A percentile compares a stretch with the other conserved stretches of the same genome.
These are phyloP conservation scores for Xylariaceae sp. DNA, from an alignment of 2,329 filamentous ascomycete genomes.

Conservation along the genomic window DNA sequence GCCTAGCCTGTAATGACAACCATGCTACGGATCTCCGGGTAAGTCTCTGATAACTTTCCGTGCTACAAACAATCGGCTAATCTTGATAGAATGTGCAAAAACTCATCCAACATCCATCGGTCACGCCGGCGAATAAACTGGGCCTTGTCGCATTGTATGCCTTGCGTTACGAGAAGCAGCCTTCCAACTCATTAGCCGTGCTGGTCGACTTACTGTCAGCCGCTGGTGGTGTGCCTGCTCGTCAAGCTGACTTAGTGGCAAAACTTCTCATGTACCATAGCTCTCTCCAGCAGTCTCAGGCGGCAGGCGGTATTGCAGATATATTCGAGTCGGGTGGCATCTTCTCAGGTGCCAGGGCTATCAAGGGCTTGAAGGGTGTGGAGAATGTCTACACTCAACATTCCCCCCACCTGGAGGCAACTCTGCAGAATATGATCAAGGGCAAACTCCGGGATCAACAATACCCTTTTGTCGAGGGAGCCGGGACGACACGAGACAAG, in stretches of 20 bases:
- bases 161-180: constrained; percentile 82
- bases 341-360: constrained; percentile 81
- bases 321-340: constrained; percentile 90
- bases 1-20: constrained; percentile 93
- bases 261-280: constrained; percentile 82
- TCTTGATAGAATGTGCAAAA: constrained; percentile 67
- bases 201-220: constrained; percentile 82
- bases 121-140: constrained; percentile 79
- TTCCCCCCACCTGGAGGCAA: constrained; percentile 80
- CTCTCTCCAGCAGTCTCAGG: constrained; percentile 74
- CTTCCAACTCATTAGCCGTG: constrained; percentile 76
- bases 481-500: constrained; percentile 83
- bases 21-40: constrained; percentile 89
- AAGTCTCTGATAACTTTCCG: constrained; percentile 24
- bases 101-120: constrained; percentile 73
- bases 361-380: constrained; percentile 93
- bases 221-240: constrained; percentile 72
- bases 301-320: constrained; percentile 77
- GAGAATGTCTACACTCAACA: constrained; percentile 99
- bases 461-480: constrained; percentile 90
- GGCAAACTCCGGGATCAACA: constrained; percentile 79
- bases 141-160: constrained; percentile 92
- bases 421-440: constrained; percentile 89
- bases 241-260: constrained; percentile 72
- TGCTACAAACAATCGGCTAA: constrained; percentile 22